These are phyloP conservation scores for Xylariaceae sp. DNA, from an alignment of 2,329 filamentous ascomycete genomes.

Conservation along the genomic window DNA sequence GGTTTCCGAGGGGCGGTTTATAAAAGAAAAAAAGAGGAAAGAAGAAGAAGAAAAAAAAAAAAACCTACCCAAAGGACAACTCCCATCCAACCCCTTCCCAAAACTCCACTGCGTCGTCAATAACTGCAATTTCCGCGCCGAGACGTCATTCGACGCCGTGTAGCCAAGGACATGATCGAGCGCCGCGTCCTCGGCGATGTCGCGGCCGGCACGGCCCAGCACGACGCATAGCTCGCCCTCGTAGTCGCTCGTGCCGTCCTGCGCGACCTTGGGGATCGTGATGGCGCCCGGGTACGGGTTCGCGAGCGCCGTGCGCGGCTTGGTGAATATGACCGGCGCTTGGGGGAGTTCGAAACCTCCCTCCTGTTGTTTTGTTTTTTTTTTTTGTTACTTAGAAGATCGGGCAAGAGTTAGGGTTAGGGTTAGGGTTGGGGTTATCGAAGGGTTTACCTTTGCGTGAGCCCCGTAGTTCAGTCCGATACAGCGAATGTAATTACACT, in stretches of 20 bases:
- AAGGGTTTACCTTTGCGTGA: conserved; percentile 13
- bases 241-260: conserved; percentile 51
- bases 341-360: conserved; percentile 11
- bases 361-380: conserved; percentile 3
- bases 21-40: too few relatives aligned
- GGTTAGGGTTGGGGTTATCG: neutral
- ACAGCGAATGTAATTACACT: conserved; percentile 17
- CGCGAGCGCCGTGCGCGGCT: conserved; percentile 48
- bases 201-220: conserved; percentile 45
- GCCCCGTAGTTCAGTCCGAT: conserved; percentile 15
- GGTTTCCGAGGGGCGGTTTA: neutral
- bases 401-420: neutral
- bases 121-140: conserved; percentile 51
- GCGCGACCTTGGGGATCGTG: conserved; percentile 47
- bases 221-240: conserved; percentile 55
- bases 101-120: conserved; percentile 51
- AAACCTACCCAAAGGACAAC: conserved; percentile 41
- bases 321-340: conserved; percentile 31
- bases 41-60: neutral
- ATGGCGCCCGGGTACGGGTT: conserved; percentile 50
- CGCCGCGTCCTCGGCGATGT: conserved; percentile 51
- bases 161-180: conserved; percentile 59
- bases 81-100: conserved; percentile 54
- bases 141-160: conserved; percentile 58
- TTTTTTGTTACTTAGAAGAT: neutral